Conservation (phyloP, 2,329 filamentous ascomycete genomes). For the Rhinocladiella similis region DNA sequence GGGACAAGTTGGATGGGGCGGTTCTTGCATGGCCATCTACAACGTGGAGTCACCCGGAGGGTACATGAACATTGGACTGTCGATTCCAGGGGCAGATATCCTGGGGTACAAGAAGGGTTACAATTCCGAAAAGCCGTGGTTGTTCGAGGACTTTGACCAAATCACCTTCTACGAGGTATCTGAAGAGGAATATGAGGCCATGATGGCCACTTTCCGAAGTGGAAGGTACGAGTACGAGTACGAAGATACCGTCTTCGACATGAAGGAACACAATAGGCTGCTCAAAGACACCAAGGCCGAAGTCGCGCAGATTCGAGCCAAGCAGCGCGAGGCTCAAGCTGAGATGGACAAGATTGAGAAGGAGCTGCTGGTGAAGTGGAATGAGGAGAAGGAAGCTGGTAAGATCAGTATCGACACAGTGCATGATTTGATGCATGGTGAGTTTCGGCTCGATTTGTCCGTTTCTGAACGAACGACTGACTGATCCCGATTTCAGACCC, state of each 20-base stretch:
- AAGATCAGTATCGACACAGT: conserved; percentile 52
- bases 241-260: conserved; percentile 54
- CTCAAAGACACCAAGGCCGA: conserved; percentile 49
- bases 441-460: conserved; percentile 13
- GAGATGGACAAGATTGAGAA: conserved; percentile 42
- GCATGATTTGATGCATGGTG: conserved; percentile 50
- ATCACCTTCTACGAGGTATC: conserved; percentile 56
- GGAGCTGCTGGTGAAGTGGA: conserved; percentile 39
- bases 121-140: conserved; percentile 48
- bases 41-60: conserved; percentile 59
- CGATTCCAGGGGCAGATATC: conserved; percentile 55
- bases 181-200: conserved; percentile 52
- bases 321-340: conserved; percentile 51
- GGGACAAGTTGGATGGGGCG: conserved; percentile 58
- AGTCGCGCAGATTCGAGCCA: conserved; percentile 46
- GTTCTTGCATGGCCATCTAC: conserved; percentile 56
- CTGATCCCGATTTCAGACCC: conserved; percentile 33
- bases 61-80: conserved; percentile 56
- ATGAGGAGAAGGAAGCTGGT: conserved; percentile 46
- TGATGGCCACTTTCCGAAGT: conserved; percentile 50
- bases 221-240: conserved; percentile 55
- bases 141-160: conserved; percentile 60
- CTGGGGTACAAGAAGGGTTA: conserved; percentile 55
- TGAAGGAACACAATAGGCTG: conserved; percentile 55
- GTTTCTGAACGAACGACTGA: background rate